Conservation (phyloP, 192 early-diverging fungal genomes). For the Rhizoclosmatium globosum region DNA sequence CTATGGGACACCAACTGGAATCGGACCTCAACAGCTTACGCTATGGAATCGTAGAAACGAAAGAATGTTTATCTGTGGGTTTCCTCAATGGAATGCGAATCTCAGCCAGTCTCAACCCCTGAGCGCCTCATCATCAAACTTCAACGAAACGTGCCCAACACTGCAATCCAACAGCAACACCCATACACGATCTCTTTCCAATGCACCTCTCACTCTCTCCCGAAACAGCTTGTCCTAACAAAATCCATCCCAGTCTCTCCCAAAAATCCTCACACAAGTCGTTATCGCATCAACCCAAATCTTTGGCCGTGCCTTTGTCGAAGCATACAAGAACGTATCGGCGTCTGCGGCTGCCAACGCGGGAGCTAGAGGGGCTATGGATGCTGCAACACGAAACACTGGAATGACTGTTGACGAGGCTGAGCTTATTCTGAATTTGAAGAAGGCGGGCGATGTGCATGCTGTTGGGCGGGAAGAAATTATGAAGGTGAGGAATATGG, state of each 20-base stretch:
- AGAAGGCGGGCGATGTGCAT: slow-evolving; percentile 58
- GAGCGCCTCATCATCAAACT: no score
- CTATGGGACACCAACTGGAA: no score
- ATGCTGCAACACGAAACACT: slow-evolving; percentile 77
- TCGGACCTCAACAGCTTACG: no score
- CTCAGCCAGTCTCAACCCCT: no score
- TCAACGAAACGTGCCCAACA: no score
- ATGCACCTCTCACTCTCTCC: not conserved
- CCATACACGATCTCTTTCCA: no score
- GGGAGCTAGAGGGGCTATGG: slow-evolving; percentile 49
- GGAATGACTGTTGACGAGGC: slow-evolving; percentile 93
- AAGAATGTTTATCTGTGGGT: no score
- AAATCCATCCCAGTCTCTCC: slow-evolving; percentile 6
- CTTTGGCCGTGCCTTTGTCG: slow-evolving; percentile 89
- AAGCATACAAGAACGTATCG: slow-evolving; percentile 90
- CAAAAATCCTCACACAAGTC: slow-evolving; percentile 50
- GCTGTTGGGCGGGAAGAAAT: slow-evolving; percentile 59
- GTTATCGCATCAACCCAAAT: slow-evolving; percentile 75
- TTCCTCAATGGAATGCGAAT: no score
- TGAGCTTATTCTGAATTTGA: slow-evolving; percentile 86
- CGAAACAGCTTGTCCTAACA: not conserved
- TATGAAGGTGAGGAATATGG: slow-evolving; percentile 51
- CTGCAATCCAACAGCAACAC: no score
- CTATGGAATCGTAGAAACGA: no score
- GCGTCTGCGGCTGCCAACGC: slow-evolving; percentile 73